A percentile compares a stretch with the other conserved stretches of the same genome.
Evolutionary conservation across 1,284 basidiomycete species (phyloP).

Genomic region (Macrocystidia cucumis): DNA sequence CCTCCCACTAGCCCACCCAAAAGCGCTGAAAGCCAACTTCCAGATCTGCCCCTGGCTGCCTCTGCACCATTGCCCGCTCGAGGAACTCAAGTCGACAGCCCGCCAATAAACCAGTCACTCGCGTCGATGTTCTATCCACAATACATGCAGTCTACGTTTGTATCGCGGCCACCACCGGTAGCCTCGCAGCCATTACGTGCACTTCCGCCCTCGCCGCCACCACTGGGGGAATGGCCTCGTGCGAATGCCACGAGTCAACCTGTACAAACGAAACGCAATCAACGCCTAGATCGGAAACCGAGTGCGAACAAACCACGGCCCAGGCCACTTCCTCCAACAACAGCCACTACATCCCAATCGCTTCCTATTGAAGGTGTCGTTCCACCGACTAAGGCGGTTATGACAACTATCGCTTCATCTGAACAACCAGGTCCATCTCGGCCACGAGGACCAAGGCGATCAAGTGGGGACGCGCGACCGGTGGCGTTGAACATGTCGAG

Average conservation of each 20-base stretch:
- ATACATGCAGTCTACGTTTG: conserved; percentile 17
- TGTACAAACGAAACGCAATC: conserved; percentile 20
- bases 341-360: too few species aligned
- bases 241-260: conserved; percentile 34
- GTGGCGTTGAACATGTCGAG: too few species aligned
- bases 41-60: conserved; percentile 12
- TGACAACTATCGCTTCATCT: too few species aligned
- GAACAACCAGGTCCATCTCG: too few species aligned
- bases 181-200: conserved; percentile 1
- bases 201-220: conserved; percentile 6
- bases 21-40: conserved; percentile 13
- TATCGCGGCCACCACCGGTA: conserved; percentile 6
- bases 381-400: too few species aligned
- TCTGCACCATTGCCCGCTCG: conserved; percentile 10
- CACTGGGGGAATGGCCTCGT: conserved; percentile 49
- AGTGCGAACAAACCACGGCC: too few species aligned
- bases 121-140: conserved; percentile 22
- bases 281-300: too few species aligned
- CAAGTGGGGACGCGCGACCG: too few species aligned
- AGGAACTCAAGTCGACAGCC: conserved; percentile 8
- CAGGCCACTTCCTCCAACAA: too few species aligned
- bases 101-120: conserved; percentile 5
- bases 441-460: too few species aligned
- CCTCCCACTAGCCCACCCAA: conserved; percentile 17
- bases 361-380: too few species aligned